Percentiles rank a stretch among this genome's conserved stretches.
Evolutionary conservation across 768 basidiomycete species (phyloP).

Genomic region (Nevesoporus exiguus): DNA sequence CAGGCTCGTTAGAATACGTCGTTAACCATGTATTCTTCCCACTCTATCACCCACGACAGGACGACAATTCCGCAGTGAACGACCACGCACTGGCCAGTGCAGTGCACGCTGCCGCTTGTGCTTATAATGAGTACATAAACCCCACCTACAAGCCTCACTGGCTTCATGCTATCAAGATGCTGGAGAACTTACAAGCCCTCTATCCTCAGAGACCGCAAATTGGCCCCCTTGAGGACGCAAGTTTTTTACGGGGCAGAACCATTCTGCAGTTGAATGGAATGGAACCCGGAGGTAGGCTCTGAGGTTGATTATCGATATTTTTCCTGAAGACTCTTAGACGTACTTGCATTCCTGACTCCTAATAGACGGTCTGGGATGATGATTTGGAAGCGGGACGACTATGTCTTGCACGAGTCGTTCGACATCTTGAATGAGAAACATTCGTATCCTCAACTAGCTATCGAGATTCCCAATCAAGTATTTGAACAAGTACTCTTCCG

Average conservation of each 20-base stretch:
- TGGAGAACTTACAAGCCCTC: not conserved
- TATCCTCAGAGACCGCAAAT: no score
- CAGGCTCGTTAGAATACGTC: not conserved
- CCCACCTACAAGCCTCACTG: not conserved
- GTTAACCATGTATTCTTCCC: not conserved
- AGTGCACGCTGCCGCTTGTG: not conserved
- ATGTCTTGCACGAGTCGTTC: not conserved
- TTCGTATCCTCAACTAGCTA: not conserved
- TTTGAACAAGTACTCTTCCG: no score
- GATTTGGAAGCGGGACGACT: no score
- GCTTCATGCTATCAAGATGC: not conserved
- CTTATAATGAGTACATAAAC: not conserved
- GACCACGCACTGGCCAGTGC: not conserved
- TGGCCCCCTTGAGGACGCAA: not conserved
- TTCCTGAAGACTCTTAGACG: not conserved
- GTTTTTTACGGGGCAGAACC: not conserved
- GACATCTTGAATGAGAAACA: not conserved
- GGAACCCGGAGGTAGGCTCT: not conserved
- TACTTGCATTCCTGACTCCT: not conserved
- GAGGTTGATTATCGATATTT: not conserved
- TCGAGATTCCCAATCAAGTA: not conserved
- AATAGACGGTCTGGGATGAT: no score
- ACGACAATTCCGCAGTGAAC: not conserved
- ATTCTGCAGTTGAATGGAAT: not conserved
- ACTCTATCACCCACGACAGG: not conserved